phyloP scores from a whole-genome alignment of 2,329 filamentous ascomycete species.

The Neofusicoccum kwambonambiense region DNA sequence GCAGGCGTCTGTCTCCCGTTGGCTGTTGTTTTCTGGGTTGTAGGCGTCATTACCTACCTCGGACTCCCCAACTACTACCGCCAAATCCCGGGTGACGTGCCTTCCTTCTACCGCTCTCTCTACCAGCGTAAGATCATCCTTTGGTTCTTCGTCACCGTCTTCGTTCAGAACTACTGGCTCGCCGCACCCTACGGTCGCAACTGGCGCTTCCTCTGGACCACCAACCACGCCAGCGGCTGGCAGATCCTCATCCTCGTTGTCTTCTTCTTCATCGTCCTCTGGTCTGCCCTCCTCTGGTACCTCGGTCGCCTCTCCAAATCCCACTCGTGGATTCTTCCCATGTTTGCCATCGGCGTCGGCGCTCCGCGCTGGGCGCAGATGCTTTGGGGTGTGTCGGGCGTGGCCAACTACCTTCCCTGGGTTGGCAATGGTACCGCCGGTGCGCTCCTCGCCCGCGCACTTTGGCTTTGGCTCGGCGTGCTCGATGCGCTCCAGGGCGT shows the following conservation, averaged over 20 bases:
- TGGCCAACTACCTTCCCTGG: conserved; percentile 64
- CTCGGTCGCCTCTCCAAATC: conserved; percentile 57
- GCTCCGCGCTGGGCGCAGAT: conserved; percentile 68
- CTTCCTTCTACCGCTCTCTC: conserved; percentile 63
- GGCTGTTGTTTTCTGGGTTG: conserved; percentile 55
- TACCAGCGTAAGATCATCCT: conserved; percentile 63
- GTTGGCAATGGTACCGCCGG: conserved; percentile 54
- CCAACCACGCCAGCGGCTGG: conserved; percentile 56
- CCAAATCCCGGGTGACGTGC: conserved; percentile 61
- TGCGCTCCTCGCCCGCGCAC: conserved; percentile 55
- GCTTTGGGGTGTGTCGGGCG: conserved; percentile 62
- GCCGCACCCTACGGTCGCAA: conserved; percentile 66
- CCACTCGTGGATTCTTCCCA: conserved; percentile 65
- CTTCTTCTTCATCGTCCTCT: conserved; percentile 56
- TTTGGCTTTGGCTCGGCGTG: conserved; percentile 68
- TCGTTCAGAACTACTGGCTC: conserved; percentile 67
- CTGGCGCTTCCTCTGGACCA: conserved; percentile 64
- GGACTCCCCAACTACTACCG: conserved; percentile 68
- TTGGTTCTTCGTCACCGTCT: conserved; percentile 65
- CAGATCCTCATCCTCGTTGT: conserved; percentile 57
- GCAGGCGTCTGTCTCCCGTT: conserved; percentile 43
- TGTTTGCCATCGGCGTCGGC: conserved; percentile 65
- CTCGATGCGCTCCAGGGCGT: conserved; percentile 65
- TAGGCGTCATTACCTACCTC: conserved; percentile 56
- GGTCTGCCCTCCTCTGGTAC: conserved; percentile 52